Percentiles rank a stretch among this genome's conserved stretches.
Conservation (phyloP, 106 monocot species). For the Dioscorea zingiberensis region DNA sequence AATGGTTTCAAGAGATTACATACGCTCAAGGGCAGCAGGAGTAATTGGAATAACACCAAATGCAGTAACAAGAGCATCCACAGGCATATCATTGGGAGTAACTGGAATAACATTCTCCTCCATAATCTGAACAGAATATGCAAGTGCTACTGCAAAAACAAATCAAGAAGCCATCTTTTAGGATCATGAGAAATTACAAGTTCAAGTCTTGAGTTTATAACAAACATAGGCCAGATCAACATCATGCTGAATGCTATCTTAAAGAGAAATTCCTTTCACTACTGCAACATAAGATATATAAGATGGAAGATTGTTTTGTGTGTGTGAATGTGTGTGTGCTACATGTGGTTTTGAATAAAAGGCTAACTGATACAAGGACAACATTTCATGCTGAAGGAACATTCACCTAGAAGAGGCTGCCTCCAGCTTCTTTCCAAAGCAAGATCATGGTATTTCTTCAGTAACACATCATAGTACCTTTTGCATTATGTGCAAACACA, state of each 20-base stretch:
- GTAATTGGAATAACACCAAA: constrained; percentile 58
- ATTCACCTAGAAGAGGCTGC: constrained; percentile 54
- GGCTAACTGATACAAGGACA: too few relatives aligned
- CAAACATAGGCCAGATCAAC: neutral
- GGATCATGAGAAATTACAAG: neutral
- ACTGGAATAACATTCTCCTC: constrained; percentile 62
- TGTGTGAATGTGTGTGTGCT: neutral
- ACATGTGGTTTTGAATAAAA: too few relatives aligned
- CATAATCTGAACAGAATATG: constrained; percentile 72
- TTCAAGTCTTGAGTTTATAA: neutral
- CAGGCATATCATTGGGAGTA: constrained; percentile 42
- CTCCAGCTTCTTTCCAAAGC: constrained; percentile 47
- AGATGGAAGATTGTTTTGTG: neutral
- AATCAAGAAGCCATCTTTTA: neutral
- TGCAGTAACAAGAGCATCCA: constrained; percentile 76
- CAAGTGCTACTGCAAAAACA: constrained; percentile 54
- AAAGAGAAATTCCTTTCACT: neutral
- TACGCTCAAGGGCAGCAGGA: constrained; percentile 42
- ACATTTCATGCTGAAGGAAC: too few relatives aligned
- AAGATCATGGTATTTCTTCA: constrained; percentile 54
- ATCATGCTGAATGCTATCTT: neutral
- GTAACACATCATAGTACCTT: constrained; percentile 77
- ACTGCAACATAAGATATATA: neutral
- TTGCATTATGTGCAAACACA: neutral
- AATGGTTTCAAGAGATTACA: constrained; percentile 2